A percentile compares a stretch with the other conserved stretches of the same genome.
phyloP scores from a whole-genome alignment of 495 filamentous ascomycete genomes.

The Rhizodiscina lignyota region DNA sequence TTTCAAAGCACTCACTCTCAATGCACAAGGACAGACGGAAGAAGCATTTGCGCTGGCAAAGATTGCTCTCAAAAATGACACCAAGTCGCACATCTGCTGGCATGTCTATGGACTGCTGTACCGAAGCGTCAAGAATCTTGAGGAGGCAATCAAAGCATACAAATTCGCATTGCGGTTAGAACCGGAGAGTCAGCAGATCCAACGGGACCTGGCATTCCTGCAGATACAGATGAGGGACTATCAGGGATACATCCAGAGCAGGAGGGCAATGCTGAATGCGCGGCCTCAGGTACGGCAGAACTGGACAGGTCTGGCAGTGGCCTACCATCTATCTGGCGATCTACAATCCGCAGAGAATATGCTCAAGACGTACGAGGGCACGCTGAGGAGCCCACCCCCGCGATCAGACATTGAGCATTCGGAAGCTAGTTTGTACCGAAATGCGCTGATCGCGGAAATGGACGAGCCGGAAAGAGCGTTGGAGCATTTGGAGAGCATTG shows the following conservation, averaged over 20 bases:
- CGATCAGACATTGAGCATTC: slow-evolving; percentile 80
- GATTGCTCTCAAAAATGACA: slow-evolving; percentile 76
- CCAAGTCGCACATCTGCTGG: slow-evolving; percentile 99
- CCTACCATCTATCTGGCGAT: slow-evolving; percentile 76
- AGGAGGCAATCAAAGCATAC: slow-evolving; percentile 98
- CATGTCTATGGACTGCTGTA: slow-evolving; percentile 97
- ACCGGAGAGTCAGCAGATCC: slow-evolving; percentile 83
- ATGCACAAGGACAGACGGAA: slow-evolving; percentile 71
- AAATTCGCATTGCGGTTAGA: slow-evolving; percentile 84
- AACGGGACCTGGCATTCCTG: slow-evolving; percentile 79
- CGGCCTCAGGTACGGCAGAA: slow-evolving; percentile 68
- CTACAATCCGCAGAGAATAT: slow-evolving; percentile 77
- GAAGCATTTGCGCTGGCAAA: slow-evolving; percentile 91
- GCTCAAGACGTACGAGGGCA: slow-evolving; percentile 81
- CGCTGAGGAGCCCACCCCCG: slow-evolving; percentile 56
- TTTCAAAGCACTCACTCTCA: slow-evolving; percentile 97
- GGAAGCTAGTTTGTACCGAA: slow-evolving; percentile 94
- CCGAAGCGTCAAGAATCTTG: slow-evolving; percentile 85
- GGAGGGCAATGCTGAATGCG: slow-evolving; percentile 67
- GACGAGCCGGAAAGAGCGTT: slow-evolving; percentile 67
- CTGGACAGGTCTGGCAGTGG: slow-evolving; percentile 91
- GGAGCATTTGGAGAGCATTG: slow-evolving; percentile 65
- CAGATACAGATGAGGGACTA: slow-evolving; percentile 97
- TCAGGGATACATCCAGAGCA: slow-evolving; percentile 77
- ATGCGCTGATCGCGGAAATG: slow-evolving; percentile 76